Evolutionary conservation across 257 asterid genomes (phyloP).

Genomic region (Craterostigma plantagineum): DNA sequence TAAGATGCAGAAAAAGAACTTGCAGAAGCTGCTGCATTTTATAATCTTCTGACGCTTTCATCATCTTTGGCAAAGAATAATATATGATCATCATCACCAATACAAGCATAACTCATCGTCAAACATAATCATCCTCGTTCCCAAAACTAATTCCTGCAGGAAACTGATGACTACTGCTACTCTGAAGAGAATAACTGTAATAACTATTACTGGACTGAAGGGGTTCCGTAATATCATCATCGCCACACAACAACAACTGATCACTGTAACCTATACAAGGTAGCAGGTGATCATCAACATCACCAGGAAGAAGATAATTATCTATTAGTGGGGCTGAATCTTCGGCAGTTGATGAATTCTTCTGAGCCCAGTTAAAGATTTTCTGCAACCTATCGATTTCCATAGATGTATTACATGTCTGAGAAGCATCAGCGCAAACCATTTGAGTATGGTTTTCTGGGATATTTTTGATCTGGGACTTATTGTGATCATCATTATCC

Average conservation of each 20-base stretch:
- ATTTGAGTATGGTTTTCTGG: no score
- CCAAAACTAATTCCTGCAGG: constrained; percentile 12
- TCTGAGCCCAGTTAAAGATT: not conserved
- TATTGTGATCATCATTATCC: constrained; percentile 6
- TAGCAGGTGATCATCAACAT: constrained; percentile 2
- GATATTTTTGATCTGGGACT: no score
- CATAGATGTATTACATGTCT: constrained; percentile 12
- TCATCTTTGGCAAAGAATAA: no score
- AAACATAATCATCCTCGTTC: no score
- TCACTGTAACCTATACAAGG: constrained; percentile 2
- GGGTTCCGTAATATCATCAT: constrained; percentile 28
- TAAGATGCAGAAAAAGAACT: no score
- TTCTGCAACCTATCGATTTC: constrained; percentile 9
- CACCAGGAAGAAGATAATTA: not conserved
- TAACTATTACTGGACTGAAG: constrained; percentile 47
- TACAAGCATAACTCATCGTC: no score
- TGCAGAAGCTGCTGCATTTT: no score
- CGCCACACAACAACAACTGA: not conserved
- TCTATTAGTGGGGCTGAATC: no score
- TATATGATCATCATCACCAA: no score
- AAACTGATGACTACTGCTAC: constrained; percentile 11
- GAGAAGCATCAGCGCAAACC: no score
- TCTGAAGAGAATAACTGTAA: constrained; percentile 12
- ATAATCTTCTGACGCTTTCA: no score
- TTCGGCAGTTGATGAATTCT: no score